Conservation (phyloP, 2,329 filamentous ascomycete genomes). For the Plenodomus biglobosus region DNA sequence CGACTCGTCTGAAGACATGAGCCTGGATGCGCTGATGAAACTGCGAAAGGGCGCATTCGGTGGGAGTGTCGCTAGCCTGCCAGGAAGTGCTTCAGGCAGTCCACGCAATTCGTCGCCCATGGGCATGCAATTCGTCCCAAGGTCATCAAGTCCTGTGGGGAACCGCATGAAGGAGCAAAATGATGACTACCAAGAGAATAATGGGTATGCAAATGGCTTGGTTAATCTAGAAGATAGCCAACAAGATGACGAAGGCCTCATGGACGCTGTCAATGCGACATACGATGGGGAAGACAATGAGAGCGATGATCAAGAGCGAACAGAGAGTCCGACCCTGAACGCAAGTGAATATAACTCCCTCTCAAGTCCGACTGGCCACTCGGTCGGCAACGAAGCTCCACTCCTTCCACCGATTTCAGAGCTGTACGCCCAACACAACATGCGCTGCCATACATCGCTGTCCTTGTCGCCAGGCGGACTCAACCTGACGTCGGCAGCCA, state of each 20-base stretch:
- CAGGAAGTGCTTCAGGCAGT: constrained; percentile 54
- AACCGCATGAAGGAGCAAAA: constrained; percentile 33
- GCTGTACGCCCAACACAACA: constrained; percentile 18
- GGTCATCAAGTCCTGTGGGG: constrained; percentile 32
- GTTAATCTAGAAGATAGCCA: constrained; percentile 11
- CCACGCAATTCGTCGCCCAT: constrained; percentile 43
- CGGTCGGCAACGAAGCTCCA: constrained; percentile 13
- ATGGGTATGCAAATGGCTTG: constrained; percentile 23
- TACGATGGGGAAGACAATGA: constrained; percentile 18
- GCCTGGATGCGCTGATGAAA: constrained; percentile 69
- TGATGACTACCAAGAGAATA: constrained; percentile 27
- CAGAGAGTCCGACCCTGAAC: constrained; percentile 38
- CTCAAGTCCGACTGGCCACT: constrained; percentile 23
- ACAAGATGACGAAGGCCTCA: constrained; percentile 23
- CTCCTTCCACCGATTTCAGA: constrained; percentile 21
- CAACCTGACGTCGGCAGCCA: constrained; percentile 22
- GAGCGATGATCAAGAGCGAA: constrained; percentile 17
- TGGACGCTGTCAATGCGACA: constrained; percentile 35
- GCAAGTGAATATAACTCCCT: constrained; percentile 35
- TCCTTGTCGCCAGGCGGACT: constrained; percentile 12
- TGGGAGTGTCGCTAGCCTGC: constrained; percentile 70
- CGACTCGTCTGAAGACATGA: constrained; percentile 65
- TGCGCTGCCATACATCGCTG: constrained; percentile 11
- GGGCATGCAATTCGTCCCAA: constrained; percentile 40
- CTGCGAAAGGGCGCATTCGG: constrained; percentile 77